phyloP scores from a whole-genome alignment of 2,329 filamentous ascomycete genomes.

The Colletotrichum sp. region DNA sequence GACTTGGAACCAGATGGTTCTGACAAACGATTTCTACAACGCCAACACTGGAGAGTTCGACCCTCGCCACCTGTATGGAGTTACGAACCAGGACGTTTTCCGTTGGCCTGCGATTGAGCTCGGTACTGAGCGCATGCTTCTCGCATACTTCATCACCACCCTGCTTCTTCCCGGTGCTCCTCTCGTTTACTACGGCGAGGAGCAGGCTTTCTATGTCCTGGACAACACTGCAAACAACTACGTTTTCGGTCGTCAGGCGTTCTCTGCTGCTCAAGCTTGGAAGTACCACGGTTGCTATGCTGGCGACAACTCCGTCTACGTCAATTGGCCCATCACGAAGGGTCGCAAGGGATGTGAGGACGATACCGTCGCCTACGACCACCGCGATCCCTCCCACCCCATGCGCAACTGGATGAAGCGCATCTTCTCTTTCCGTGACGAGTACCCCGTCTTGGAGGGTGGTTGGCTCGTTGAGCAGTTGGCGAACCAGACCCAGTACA shows the following conservation, averaged over 20 bases:
- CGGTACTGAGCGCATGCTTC: constrained; percentile 60
- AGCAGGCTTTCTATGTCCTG: constrained; percentile 68
- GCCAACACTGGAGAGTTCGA: constrained; percentile 66
- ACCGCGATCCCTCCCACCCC: constrained; percentile 66
- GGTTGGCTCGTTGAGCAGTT: constrained; percentile 60
- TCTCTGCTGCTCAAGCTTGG: constrained; percentile 67
- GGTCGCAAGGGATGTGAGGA: constrained; percentile 61
- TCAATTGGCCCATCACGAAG: constrained; percentile 60
- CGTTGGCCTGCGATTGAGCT: constrained; percentile 65
- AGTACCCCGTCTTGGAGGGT: constrained; percentile 64
- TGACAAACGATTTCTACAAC: constrained; percentile 65
- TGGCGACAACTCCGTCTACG: constrained; percentile 60
- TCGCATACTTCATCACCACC: constrained; percentile 64
- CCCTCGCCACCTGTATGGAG: constrained; percentile 68
- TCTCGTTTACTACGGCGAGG: constrained; percentile 66
- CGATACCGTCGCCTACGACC: constrained; percentile 61
- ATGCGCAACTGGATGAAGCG: constrained; percentile 65
- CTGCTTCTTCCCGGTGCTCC: constrained; percentile 66
- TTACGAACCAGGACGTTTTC: constrained; percentile 71
- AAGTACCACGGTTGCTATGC: constrained; percentile 68
- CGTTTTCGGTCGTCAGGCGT: constrained; percentile 67
- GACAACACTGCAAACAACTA: constrained; percentile 70
- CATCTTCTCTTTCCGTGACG: constrained; percentile 64
- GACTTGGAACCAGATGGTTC: constrained; percentile 61
- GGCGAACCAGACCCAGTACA: constrained; percentile 58